A percentile compares a stretch with the other conserved stretches of the same genome.
Conservation (phyloP, 768 basidiomycete genomes). For the Leccinellum rugosiceps region DNA sequence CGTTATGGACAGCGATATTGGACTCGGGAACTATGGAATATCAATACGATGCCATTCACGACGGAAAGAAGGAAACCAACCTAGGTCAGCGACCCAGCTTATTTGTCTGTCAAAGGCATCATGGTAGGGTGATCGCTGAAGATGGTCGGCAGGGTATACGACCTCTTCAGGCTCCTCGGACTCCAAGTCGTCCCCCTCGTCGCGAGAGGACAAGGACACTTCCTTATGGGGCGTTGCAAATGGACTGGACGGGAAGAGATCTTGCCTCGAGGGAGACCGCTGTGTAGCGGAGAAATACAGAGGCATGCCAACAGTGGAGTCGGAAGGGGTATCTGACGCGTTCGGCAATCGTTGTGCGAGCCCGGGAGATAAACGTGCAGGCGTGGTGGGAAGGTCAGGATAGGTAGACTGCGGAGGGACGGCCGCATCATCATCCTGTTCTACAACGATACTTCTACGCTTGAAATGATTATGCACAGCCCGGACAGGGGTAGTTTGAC, state of each 20-base stretch:
- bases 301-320: conserved; percentile 49
- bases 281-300: conserved; percentile 43
- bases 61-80: conserved; percentile 38
- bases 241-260: conserved; percentile 64
- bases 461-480: conserved; percentile 39
- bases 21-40: conserved; percentile 49
- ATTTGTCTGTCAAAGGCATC: conserved; percentile 52
- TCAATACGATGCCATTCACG: conserved; percentile 8
- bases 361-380: conserved; percentile 34
- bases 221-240: conserved; percentile 72
- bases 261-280: conserved; percentile 51
- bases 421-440: conserved; percentile 64
- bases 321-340: conserved; percentile 52
- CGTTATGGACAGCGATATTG: conserved; percentile 60
- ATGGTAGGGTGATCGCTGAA: conserved; percentile 49
- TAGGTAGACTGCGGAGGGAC: conserved; percentile 37
- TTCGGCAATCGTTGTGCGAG: conserved; percentile 41
- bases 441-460: conserved; percentile 64
- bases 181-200: conserved; percentile 51
- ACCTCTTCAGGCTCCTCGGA: conserved; percentile 53
- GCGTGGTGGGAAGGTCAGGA: conserved; percentile 41
- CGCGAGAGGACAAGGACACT: conserved; percentile 41
- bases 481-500: conserved; percentile 34
- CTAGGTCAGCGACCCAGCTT: conserved; percentile 76
- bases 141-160: conserved; percentile 56